Percentiles rank a stretch among this genome's conserved stretches.
Evolutionary conservation across 257 asterid species (phyloP).

Genomic region (Gentiana dahurica): DNA sequence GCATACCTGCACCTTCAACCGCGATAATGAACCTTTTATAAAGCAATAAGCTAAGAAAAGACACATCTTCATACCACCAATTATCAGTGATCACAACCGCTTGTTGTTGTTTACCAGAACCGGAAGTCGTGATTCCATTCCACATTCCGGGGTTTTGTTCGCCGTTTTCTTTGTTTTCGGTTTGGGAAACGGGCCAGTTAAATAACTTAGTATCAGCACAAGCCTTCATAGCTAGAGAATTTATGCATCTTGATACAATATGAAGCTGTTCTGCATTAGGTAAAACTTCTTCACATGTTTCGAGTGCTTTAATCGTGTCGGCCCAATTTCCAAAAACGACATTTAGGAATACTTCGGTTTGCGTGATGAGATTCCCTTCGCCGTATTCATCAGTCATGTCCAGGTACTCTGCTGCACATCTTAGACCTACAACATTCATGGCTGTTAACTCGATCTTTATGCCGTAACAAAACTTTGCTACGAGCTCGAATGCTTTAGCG

Average conservation of each 20-base stretch:
- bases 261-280: slow-evolving; percentile 62
- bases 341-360: slow-evolving; percentile 48
- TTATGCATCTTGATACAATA: slow-evolving; percentile 65
- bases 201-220: slow-evolving; percentile 55
- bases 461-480: slow-evolving; percentile 77
- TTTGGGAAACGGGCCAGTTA: slow-evolving; percentile 42
- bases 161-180: slow-evolving; percentile 13
- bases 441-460: slow-evolving; percentile 66
- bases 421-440: slow-evolving; percentile 53
- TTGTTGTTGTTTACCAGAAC: slow-evolving; percentile 8
- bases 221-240: slow-evolving; percentile 67
- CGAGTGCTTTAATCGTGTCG: slow-evolving; percentile 69
- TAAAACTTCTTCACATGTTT: slow-evolving; percentile 72
- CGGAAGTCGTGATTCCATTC: slow-evolving; percentile 48
- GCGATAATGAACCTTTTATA: slow-evolving; percentile 61
- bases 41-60: slow-evolving; percentile 52
- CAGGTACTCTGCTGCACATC: slow-evolving; percentile 84
- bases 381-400: slow-evolving; percentile 80
- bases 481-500: slow-evolving; percentile 71
- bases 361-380: slow-evolving; percentile 60
- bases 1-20: slow-evolving; percentile 61
- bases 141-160: slow-evolving; percentile 24
- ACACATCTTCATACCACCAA: slow-evolving; percentile 96
- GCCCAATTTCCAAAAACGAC: slow-evolving; percentile 67
- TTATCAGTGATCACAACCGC: slow-evolving; percentile 21